phyloP scores from a whole-genome alignment of 805 yeast genomes.

The Candida ficus region DNA sequence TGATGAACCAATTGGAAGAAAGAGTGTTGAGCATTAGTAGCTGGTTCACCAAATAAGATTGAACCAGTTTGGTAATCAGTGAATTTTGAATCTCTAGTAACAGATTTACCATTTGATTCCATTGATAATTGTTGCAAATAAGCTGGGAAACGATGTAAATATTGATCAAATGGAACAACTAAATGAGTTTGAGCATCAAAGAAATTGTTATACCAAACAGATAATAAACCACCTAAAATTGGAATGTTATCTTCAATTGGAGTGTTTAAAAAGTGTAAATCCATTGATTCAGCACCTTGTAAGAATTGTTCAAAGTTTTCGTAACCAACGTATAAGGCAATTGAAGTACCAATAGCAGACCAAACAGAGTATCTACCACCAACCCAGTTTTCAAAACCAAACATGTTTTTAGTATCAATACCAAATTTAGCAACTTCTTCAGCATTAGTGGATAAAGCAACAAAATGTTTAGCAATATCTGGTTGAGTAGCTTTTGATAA shows the following conservation, averaged over 20 bases:
- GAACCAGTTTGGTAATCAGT: constrained; percentile 95
- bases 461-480: constrained; percentile 95
- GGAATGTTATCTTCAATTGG: constrained; percentile 93
- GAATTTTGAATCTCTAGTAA: constrained; percentile 85
- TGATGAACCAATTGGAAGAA: constrained; percentile 99
- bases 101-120: constrained; percentile 99
- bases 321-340: constrained; percentile 90
- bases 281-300: constrained; percentile 97
- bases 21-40: constrained; percentile 98
- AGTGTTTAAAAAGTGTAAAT: constrained; percentile 78
- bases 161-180: constrained; percentile 98
- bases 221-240: constrained; percentile 83
- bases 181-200: constrained; percentile 97
- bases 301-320: constrained; percentile 90
- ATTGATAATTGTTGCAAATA: constrained; percentile 96
- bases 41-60: constrained; percentile 96
- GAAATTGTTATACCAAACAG: constrained; percentile 99
- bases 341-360: constrained; percentile 97
- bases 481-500: constrained; percentile 56
- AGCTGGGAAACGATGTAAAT: constrained; percentile 98
- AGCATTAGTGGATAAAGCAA: constrained; percentile 92
- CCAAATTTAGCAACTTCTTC: constrained; percentile 91
- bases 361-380: constrained; percentile 99
- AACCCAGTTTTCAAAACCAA: constrained; percentile 97
- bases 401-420: constrained; percentile 96